phyloP scores from a whole-genome alignment of 139 green algal species.

The Haematococcus sp. region DNA sequence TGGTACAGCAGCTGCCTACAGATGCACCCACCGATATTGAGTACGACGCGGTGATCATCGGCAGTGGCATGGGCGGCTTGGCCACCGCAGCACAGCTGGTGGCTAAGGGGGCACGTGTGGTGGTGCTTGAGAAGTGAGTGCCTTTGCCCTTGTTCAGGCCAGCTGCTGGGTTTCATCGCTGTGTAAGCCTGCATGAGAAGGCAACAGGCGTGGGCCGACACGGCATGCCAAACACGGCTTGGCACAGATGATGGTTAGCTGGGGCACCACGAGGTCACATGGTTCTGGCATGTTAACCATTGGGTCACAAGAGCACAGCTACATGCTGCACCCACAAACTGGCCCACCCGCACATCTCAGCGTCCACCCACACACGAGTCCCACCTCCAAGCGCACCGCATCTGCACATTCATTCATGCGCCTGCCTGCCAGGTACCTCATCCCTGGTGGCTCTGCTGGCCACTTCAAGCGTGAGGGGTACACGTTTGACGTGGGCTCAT shows the following conservation, averaged over 20 bases:
- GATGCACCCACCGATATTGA: conserved; percentile 48
- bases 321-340: no score
- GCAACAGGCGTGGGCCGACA: no score
- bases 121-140: conserved; percentile 80
- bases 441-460: conserved; percentile 87
- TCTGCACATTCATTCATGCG: background rate
- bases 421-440: conserved; percentile 72
- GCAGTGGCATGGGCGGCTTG: conserved; percentile 89
- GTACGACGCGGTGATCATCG: conserved; percentile 92
- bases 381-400: background rate
- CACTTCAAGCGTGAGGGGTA: conserved; percentile 90
- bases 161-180: background rate
- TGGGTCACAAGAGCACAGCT: no score
- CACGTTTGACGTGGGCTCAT: conserved; percentile 92
- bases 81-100: conserved; percentile 82
- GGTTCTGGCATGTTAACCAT: no score
- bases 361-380: background rate
- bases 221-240: background rate
- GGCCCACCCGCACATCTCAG: no score
- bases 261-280: no score
- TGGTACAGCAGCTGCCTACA: conserved; percentile 15
- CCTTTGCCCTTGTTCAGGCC: background rate
- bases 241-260: background rate
- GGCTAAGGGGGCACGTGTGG: conserved; percentile 71
- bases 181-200: no score